Base-by-base conservation (phyloP, 2,329 filamentous ascomycete genomes). In the Ambrosiella xylebori region DNA sequence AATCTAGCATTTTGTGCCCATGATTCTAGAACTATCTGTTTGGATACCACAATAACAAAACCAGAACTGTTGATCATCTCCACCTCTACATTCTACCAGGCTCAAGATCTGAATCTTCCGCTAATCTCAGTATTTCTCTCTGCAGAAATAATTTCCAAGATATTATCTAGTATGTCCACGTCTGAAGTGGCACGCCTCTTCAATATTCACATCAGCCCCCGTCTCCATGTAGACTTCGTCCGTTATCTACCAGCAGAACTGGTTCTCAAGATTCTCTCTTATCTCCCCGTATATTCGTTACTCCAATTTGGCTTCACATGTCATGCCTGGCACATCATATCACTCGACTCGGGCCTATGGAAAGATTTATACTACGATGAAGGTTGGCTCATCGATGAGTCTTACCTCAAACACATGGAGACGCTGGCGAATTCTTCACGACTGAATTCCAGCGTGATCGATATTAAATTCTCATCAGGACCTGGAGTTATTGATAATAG, bases 191-290 rank as follows among this genome's bases (percentile, higher is more conserved):
- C 27, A 27, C 27, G 27, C 27, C 27, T 27, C 27, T 27, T 27
- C 27, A 27, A 27, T 27, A 27, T 27, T 4, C 27, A 27, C 27
- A 27, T 95, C 15, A 86, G 84, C 62, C 87, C 89, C 3, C 78
- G 90, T 56, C 82, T 97, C 2, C 90, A 96, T 69, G 91, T 96
- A 71, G 88, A 98, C 70, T 95, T 95, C 57, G 47, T 51, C 47
- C 75, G 81, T 62, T 82, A 88, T 65, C 79, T 98, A 0, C 93
- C 93, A 0, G 82, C 87, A 35, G 93, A 98, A 68, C 86, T 98
- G 65, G 94, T 88, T 61, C 82, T 93, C 50, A 85, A 94, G 65
- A 85, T 97, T 50, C 83, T 98, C 49, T 84, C 85, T 13, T 93
- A 89, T 66, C 82, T 98, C 54, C 86, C 90, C 57, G 85, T 89